Evolutionary conservation across 2,329 filamentous ascomycete species (phyloP).

Genomic region (Aspergillus brunneoviolaceus): DNA sequence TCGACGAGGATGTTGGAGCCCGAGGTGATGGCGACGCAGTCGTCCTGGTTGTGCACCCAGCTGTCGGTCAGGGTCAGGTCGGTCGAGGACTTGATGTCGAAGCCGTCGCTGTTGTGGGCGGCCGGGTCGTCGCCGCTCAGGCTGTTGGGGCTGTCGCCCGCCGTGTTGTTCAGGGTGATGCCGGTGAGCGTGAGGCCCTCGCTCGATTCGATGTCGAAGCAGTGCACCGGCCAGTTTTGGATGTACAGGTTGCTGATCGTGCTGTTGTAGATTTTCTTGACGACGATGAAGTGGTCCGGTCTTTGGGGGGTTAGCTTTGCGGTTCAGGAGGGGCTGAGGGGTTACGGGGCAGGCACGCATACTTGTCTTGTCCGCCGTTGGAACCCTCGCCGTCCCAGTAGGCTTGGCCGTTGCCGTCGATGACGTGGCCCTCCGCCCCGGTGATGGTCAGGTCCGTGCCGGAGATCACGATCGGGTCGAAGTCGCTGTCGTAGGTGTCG

Average conservation of each 20-base stretch:
- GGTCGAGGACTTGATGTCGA: conserved; percentile 49
- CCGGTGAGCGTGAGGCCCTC: conserved; percentile 36
- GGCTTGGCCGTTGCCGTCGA: conserved; percentile 42
- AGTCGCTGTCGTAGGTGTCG: conserved; percentile 39
- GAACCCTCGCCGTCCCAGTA: conserved; percentile 50
- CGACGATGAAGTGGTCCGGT: conserved; percentile 43
- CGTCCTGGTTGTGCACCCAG: conserved; percentile 45
- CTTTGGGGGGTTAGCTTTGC: conserved; percentile 2
- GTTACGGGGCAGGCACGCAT: background rate
- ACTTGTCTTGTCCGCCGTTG: conserved; percentile 44
- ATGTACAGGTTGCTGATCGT: conserved; percentile 41
- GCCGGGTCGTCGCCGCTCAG: conserved; percentile 35
- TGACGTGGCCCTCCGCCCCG: conserved; percentile 34
- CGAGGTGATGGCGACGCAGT: conserved; percentile 36
- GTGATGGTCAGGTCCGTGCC: conserved; percentile 45
- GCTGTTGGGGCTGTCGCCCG: conserved; percentile 37
- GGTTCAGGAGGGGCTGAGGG: too few relatives aligned
- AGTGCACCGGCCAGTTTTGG: conserved; percentile 43
- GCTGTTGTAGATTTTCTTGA: conserved; percentile 42
- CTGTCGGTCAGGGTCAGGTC: conserved; percentile 47
- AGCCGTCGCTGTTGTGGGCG: conserved; percentile 52
- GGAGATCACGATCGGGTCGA: conserved; percentile 39
- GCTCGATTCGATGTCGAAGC: conserved; percentile 38
- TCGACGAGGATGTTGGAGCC: conserved; percentile 29
- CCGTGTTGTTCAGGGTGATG: conserved; percentile 42